Conservation (phyloP, 257 asterid genomes). For the Capsicum baccatum region DNA sequence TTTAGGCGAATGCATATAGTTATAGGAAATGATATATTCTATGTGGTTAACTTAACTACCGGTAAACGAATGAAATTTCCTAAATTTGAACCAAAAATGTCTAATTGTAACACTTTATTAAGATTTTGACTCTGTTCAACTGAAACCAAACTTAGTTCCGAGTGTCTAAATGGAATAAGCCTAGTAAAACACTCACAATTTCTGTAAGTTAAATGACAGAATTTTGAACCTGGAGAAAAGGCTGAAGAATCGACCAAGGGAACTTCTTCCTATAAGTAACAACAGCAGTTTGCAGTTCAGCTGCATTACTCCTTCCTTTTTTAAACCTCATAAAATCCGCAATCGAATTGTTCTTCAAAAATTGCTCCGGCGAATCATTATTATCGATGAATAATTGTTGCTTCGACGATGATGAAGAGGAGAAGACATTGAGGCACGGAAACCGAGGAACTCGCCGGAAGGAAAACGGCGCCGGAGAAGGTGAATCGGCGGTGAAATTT, state of each 20-base stretch:
- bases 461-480: slow-evolving; percentile 17
- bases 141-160: not conserved
- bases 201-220: too few relatives aligned
- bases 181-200: too few relatives aligned
- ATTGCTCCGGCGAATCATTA: slow-evolving; percentile 62
- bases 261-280: slow-evolving; percentile 84
- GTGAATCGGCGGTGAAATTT: slow-evolving; percentile 26
- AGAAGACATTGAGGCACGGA: slow-evolving; percentile 41
- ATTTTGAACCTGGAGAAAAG: slow-evolving; percentile 45
- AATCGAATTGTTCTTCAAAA: slow-evolving; percentile 70
- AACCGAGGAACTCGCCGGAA: slow-evolving; percentile 35
- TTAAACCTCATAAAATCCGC: slow-evolving; percentile 93
- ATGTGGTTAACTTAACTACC: too few relatives aligned
- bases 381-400: slow-evolving; percentile 31
- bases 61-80: not conserved
- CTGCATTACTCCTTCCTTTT: slow-evolving; percentile 28
- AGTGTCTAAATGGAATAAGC: not conserved
- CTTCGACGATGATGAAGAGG: slow-evolving; percentile 31
- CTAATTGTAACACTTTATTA: not conserved
- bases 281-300: slow-evolving; percentile 91
- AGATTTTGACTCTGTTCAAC: not conserved
- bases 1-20: too few relatives aligned
- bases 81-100: not conserved
- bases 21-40: too few relatives aligned
- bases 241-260: slow-evolving; percentile 90